These are phyloP conservation scores for Harringtonia lauricola DNA, from an alignment of 2,329 filamentous ascomycete species.

Conservation along the genomic window DNA sequence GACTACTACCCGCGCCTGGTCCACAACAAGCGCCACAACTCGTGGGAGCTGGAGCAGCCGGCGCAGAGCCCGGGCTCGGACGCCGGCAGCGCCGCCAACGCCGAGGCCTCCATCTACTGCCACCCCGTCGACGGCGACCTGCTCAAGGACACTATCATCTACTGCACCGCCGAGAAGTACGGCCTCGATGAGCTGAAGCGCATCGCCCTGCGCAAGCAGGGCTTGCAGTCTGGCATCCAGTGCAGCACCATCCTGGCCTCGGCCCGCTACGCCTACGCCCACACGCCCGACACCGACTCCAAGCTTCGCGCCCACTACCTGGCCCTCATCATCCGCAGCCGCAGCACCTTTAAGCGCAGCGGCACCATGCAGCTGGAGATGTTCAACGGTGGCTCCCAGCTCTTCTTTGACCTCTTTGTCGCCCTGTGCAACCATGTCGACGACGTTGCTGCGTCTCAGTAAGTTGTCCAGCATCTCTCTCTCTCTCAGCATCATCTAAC, in stretches of 20 bases:
- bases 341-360: conserved; percentile 82
- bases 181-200: conserved; percentile 76
- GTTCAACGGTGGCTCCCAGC: conserved; percentile 67
- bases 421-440: conserved; percentile 86
- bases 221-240: conserved; percentile 73
- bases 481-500: neutral
- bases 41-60: conserved; percentile 68
- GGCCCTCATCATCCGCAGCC: conserved; percentile 79
- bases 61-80: conserved; percentile 7
- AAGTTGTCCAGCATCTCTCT: conserved; percentile 19
- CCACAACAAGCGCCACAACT: conserved; percentile 70
- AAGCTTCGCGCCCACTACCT: conserved; percentile 85
- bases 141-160: conserved; percentile 81
- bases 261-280: conserved; percentile 79
- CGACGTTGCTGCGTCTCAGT: conserved; percentile 49
- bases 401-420: conserved; percentile 92
- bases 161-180: conserved; percentile 80
- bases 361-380: conserved; percentile 95
- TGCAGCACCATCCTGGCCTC: conserved; percentile 77
- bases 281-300: conserved; percentile 85
- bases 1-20: conserved; percentile 80
- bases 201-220: conserved; percentile 78
- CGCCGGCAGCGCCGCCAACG: conserved; percentile 16
- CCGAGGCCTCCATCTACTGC: conserved; percentile 60
- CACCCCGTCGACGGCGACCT: conserved; percentile 54